Base-by-base conservation (phyloP, 2,329 filamentous ascomycete genomes). In the Albifimbria verrucaria region DNA sequence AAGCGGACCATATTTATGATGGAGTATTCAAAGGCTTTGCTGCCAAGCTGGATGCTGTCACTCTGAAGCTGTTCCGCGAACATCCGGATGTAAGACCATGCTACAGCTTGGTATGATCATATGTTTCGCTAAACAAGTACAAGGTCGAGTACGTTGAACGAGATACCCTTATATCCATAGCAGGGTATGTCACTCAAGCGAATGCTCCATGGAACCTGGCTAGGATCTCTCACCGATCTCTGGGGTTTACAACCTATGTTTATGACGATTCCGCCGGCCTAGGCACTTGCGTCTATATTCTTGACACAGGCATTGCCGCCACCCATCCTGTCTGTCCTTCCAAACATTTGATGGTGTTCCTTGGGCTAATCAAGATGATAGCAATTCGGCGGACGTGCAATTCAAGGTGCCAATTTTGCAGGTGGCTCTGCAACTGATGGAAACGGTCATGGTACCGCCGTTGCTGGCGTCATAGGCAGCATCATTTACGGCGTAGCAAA, bases 361-460 rank as follows among this genome's bases (percentile, higher is more conserved):
- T 23, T 7, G 15, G 21, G 6, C 43, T 23, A 10, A 18, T 36
- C 12, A 36, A 36, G 21, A 17, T 17, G 2, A 20, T 45, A 65
- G 59, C 64, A 73, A 48, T 74, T 74, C 44, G 69, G 65, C 42
- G 69, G 67, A 25, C 70, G 72, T 21, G 72, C 70, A 43, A 64
- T 61, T 24, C 68, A 42, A 22, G 46, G 46, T 15, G 24, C 52
- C 50, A 49, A 52, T 15, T 44, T 45, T 10, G 46, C 46, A n/a
- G 20, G 26, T 20, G 25, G 46, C 12, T 24, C 25, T 7, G 70
- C 66, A 6, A 68, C 66, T 49, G 70, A 63, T 48, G 64, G 59
- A 6, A 63, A 68, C 49, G 74, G 74, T 25, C 72, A 76, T 59
- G 73, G 73, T 28, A 76, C 73, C 3, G 71, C 73, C 57, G 62